phyloP scores from a whole-genome alignment of 805 yeast genomes.

The Teunomyces panamensis region DNA sequence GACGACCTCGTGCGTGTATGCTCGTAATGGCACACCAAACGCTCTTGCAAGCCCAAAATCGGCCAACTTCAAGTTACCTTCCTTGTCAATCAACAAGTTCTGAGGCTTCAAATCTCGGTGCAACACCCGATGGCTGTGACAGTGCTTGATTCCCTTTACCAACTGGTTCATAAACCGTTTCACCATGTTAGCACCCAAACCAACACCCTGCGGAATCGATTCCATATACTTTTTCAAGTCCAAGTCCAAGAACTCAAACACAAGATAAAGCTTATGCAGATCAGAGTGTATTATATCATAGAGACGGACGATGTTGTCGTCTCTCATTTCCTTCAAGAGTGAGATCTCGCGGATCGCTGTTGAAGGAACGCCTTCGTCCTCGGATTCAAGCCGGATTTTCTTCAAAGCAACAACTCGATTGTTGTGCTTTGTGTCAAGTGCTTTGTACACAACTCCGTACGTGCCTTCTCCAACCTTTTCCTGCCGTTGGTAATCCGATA shows the following conservation, averaged over 20 bases:
- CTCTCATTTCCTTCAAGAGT: slow-evolving; percentile 85
- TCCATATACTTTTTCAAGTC: slow-evolving; percentile 98
- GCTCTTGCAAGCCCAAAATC: slow-evolving; percentile 96
- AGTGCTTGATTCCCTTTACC: slow-evolving; percentile 85
- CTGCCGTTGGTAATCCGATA: slow-evolving; percentile 86
- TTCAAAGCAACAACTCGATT: slow-evolving; percentile 94
- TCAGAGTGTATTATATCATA: slow-evolving; percentile 96
- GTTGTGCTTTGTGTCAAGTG: slow-evolving; percentile 81
- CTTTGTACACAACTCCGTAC: slow-evolving; percentile 97
- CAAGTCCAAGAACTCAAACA: slow-evolving; percentile 89
- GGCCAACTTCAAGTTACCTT: slow-evolving; percentile 70
- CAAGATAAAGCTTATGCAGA: slow-evolving; percentile 85
- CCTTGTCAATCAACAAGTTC: slow-evolving; percentile 89
- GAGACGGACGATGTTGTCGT: slow-evolving; percentile 87
- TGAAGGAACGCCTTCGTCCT: slow-evolving; percentile 97
- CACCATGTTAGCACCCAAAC: slow-evolving; percentile 85
- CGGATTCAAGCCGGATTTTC: slow-evolving; percentile 92
- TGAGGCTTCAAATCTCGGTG: slow-evolving; percentile 98
- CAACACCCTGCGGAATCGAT: slow-evolving; percentile 84
- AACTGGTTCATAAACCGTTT: slow-evolving; percentile 91
- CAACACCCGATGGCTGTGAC: slow-evolving; percentile 90
- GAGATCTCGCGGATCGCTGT: slow-evolving; percentile 98
- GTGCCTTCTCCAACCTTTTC: slow-evolving; percentile 98
- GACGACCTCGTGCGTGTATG: slow-evolving; percentile 97
- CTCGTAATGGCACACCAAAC: slow-evolving; percentile 94